Evolutionary conservation across 352 stramenopile species (phyloP), one percentile per base, ranked within the genome.

Genomic region (Phytophthora pisi): DNA sequence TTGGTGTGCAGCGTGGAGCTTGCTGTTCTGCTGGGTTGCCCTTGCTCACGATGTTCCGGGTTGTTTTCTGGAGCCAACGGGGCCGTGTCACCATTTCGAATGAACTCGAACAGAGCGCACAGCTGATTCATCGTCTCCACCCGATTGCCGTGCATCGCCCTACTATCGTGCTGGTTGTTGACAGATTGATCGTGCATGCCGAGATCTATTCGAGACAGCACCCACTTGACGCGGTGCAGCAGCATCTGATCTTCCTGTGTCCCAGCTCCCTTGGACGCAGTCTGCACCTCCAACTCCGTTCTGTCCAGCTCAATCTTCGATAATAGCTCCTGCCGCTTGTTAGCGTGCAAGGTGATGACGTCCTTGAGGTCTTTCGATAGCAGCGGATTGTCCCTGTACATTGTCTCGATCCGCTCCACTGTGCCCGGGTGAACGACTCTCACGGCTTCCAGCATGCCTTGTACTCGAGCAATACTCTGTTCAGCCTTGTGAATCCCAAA

Each of bases 81-180:
- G 0, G 46, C 28, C 1, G 82, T 86, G 31, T 90, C 71, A 1
- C 84, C 86, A 30, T 78, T 66, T 8, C 84, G 82, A 3, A 94
- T 74, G 47, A 94, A 94, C 66, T 94, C 86, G 30, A 91, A 90
- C 52, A 94, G 63, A 43, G 80, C 82, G 53, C 83, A 92, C 0
- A 94, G 59, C 57, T 94, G 86, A 38, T 84, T 72, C 71, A 85
- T 79, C 15, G 77, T 68, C 24, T 71, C 61, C 4, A 49, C 26
- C 2, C 56, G 60, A 64, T 53, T 69, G 9, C 30, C 31, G 24
- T 50, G 30, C 9, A 38, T 36, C n/a, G n/a, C 18, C 15, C 53
- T 68, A n/a, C 31, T 36, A 5, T 59, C 66, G n/a, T 52, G 43
- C 50, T 64, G 68, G 31, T 71, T 64, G 46, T 23, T 60, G n/a